Conservation (phyloP, 768 basidiomycete genomes). For the Cubamyces sp. region DNA sequence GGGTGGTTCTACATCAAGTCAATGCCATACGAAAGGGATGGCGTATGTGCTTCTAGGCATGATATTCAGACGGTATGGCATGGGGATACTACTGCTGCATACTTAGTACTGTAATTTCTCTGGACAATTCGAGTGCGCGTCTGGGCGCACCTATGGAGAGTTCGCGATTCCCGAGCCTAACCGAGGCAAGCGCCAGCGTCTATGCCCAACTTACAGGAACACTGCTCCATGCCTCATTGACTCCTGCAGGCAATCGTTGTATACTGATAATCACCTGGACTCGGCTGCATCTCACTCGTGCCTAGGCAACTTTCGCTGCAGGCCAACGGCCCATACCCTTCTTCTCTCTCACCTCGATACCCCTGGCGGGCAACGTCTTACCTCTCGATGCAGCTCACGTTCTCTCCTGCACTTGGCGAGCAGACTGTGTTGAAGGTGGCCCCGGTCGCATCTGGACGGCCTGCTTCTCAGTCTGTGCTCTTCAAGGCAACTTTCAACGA, state of each 20-base stretch:
- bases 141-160: background rate
- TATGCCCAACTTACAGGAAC: background rate
- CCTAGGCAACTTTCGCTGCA: background rate
- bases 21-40: no score
- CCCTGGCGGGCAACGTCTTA: constrained; percentile 15
- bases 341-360: background rate
- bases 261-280: constrained; percentile 1
- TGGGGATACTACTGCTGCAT: no score
- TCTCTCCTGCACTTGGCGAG: constrained; percentile 31
- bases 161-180: background rate
- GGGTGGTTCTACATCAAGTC: no score
- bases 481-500: constrained; percentile 33
- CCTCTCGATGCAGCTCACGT: constrained; percentile 25
- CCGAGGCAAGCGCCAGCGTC: background rate
- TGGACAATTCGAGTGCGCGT: no score
- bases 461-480: constrained; percentile 18
- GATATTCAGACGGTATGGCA: no score
- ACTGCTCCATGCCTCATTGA: constrained; percentile 18
- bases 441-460: constrained; percentile 11
- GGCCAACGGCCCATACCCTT: background rate
- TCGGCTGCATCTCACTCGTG: background rate
- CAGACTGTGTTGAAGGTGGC: constrained; percentile 18
- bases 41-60: no score
- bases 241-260: constrained; percentile 16
- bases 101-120: no score